Evolutionary conservation across 2,329 filamentous ascomycete species (phyloP).

Genomic region (Aspergillus udagawae): DNA sequence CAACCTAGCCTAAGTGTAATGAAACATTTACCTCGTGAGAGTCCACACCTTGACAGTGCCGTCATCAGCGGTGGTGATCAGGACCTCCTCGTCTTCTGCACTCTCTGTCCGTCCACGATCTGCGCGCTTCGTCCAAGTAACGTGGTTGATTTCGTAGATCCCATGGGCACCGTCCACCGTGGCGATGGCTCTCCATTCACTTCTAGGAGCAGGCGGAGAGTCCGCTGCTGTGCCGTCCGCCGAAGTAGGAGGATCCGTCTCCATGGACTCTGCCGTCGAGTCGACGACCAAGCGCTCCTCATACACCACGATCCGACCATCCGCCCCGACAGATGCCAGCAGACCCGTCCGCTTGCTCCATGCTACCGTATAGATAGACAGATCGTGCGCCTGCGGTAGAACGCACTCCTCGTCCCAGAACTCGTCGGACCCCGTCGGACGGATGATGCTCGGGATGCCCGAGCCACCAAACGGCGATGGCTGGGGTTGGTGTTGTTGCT

Average conservation of each 20-base stretch:
- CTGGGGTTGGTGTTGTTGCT: slow-evolving; percentile 35
- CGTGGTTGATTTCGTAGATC: slow-evolving; percentile 90
- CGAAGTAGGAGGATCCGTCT: slow-evolving; percentile 17
- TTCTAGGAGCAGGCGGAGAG: slow-evolving; percentile 24
- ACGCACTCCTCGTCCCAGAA: slow-evolving; percentile 74
- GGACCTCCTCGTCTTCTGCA: slow-evolving; percentile 69
- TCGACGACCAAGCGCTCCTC: slow-evolving; percentile 52
- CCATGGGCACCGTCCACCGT: slow-evolving; percentile 74
- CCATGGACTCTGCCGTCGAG: slow-evolving; percentile 17
- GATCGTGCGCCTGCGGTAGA: slow-evolving; percentile 71
- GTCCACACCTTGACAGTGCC: slow-evolving; percentile 83
- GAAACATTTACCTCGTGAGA: slow-evolving; percentile 32
- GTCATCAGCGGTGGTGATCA: slow-evolving; percentile 90
- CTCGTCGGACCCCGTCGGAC: slow-evolving; percentile 67
- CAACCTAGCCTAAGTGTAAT: background rate
- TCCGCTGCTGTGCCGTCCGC: slow-evolving; percentile 23
- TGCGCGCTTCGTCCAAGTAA: slow-evolving; percentile 77
- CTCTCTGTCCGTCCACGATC: slow-evolving; percentile 56
- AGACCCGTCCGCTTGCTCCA: slow-evolving; percentile 78
- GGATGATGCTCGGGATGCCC: slow-evolving; percentile 85
- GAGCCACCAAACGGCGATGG: slow-evolving; percentile 28
- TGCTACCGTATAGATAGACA: slow-evolving; percentile 76
- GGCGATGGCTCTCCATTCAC: slow-evolving; percentile 68
- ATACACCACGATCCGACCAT: slow-evolving; percentile 78
- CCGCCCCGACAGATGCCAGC: slow-evolving; percentile 83